Evolutionary conservation across 1,139 yeast species (phyloP).

Genomic region (Yamadazyma triangularis): DNA sequence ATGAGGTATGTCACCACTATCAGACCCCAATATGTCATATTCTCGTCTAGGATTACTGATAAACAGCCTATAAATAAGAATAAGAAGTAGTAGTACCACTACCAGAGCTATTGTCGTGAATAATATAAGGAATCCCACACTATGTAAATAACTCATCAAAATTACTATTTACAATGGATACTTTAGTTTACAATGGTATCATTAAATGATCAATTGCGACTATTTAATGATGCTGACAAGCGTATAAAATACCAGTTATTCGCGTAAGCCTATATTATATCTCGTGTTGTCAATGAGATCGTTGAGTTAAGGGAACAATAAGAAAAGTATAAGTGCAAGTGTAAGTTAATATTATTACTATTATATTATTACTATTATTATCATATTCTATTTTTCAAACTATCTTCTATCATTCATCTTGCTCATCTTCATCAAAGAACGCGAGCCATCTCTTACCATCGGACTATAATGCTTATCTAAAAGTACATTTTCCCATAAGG

Average conservation of each 20-base stretch:
- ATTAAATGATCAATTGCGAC: no score
- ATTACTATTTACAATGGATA: background rate
- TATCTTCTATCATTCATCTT: slow-evolving; percentile 13
- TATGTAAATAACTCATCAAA: background rate
- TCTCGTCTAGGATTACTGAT: no score
- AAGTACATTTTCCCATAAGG: slow-evolving; percentile 81
- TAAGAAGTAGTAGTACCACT: slow-evolving; percentile 13
- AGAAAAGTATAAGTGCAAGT: no score
- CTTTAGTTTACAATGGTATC: no score
- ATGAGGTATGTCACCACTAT: slow-evolving; percentile 25
- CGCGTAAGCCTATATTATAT: no score
- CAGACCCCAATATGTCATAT: no score
- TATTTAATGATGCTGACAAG: no score
- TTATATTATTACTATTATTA: no score
- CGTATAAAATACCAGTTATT: no score
- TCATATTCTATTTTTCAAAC: slow-evolving; percentile 1
- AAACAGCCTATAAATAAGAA: slow-evolving; percentile 9
- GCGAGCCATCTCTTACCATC: slow-evolving; percentile 52
- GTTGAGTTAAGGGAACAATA: no score
- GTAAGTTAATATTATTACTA: no score
- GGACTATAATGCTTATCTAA: slow-evolving; percentile 82
- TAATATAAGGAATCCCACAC: slow-evolving; percentile 4
- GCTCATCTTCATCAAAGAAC: slow-evolving; percentile 42
- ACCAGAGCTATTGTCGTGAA: slow-evolving; percentile 11
- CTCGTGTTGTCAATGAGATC: no score